Percentiles rank a stretch among this genome's conserved stretches.
Conservation (phyloP, 345 rosid genomes). For the Boechera retrofracta region DNA sequence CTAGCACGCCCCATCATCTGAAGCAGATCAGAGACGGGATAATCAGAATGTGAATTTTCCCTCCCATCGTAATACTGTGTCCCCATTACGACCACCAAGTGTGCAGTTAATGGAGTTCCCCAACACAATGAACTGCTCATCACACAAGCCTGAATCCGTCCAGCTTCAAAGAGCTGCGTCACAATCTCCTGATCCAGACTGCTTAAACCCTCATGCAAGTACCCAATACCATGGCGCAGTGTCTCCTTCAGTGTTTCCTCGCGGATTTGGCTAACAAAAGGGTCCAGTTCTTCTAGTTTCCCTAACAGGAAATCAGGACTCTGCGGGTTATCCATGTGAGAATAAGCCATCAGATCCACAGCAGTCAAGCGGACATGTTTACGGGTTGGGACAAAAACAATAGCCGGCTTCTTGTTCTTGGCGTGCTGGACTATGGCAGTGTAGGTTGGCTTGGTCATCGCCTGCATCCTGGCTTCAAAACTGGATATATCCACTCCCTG, state of each 20-base stretch:
- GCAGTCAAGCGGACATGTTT: slow-evolving; percentile 87
- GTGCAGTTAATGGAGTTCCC: slow-evolving; percentile 83
- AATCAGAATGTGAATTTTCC: slow-evolving; percentile 86
- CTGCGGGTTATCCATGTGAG: slow-evolving; percentile 61
- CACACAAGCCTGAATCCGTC: slow-evolving; percentile 92
- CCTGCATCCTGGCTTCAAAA: slow-evolving; percentile 97
- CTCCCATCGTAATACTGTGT: slow-evolving; percentile 91
- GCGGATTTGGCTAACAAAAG: slow-evolving; percentile 56
- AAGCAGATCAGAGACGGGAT: slow-evolving; percentile 80
- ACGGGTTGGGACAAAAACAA: slow-evolving; percentile 89
- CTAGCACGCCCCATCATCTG: slow-evolving; percentile 99
- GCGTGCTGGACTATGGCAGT: slow-evolving; percentile 85
- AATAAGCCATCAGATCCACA: slow-evolving; percentile 89
- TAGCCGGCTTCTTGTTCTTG: slow-evolving; percentile 78
- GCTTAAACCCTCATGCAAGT: slow-evolving; percentile 90
- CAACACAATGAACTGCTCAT: slow-evolving; percentile 94
- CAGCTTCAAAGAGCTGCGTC: slow-evolving; percentile 73
- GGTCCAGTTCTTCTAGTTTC: slow-evolving; percentile 62
- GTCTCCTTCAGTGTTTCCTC: slow-evolving; percentile 78
- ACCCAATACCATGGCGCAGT: slow-evolving; percentile 76
- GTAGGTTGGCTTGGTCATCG: slow-evolving; percentile 91
- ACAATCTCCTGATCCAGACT: slow-evolving; percentile 87
- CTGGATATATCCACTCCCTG: slow-evolving; percentile 89
- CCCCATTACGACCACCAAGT: slow-evolving; percentile 93
- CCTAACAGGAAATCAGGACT: slow-evolving; percentile 63